Evolutionary conservation across 495 filamentous ascomycete genomes (phyloP), one percentile per base, ranked within the genome.

Genomic region (Sabuloglossum arenarium): DNA sequence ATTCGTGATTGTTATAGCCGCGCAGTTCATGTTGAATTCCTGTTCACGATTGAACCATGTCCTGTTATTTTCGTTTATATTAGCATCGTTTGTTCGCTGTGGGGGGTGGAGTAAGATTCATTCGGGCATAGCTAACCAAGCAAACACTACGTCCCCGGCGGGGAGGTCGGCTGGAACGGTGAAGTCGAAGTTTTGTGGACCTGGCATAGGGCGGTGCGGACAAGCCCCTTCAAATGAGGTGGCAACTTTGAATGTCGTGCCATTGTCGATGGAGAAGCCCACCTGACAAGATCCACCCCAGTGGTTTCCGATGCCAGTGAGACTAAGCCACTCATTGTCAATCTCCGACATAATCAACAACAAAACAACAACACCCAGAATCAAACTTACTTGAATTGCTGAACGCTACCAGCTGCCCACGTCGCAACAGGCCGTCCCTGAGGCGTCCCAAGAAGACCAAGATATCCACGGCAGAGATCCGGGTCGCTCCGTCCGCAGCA

Each of bases 1-100:
- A 5, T 6, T 12, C 12, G 55, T 53, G 19, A 57, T 57, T 10
- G 12, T 57, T 27, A 57, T 39, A 11, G 52, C 51, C 16, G 55
- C 55, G n/a, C 55, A 57, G 32, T 57, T 57, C 55, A 57, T 57
- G 16, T 61, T 61, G 60, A 69, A 61, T 55, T 70, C 68, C 29
- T 65, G 56, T 53, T 70, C 67, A 27, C 68, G 64, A 49, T 70
- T 70, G 51, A 64, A 57, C 67, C 67, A 70, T 0, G 61, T 66
- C 67, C 56, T 58, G 37, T 28, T 39, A 2, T 39, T 39, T 39
- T 51, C 0, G n/a, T 51, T 25, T 2, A 21, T 51, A 51, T 32
- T 5, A 21, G 27, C 34, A 39, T 9, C 6, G 19, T 28, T 53
- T 28, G 19, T 8, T 30, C 34, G 6, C 2, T 16, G 6, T 39